Conservation (phyloP, 208 protist genomes). For the Leishmania guyanensis region DNA sequence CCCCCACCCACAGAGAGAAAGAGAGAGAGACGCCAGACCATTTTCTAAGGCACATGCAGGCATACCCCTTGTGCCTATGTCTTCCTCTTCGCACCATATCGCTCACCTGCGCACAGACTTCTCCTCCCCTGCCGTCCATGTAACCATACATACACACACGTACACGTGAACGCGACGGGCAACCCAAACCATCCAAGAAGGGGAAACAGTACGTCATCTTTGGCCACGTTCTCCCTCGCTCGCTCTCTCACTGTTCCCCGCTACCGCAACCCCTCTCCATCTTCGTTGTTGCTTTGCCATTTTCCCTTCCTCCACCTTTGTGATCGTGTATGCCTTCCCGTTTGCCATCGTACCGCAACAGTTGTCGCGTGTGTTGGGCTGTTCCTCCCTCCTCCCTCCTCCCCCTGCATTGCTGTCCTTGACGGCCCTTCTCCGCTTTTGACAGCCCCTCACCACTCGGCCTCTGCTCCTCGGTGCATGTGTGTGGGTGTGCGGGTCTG, state of each 20-base stretch:
- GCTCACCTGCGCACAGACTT: not conserved
- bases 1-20: not conserved
- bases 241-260: no score
- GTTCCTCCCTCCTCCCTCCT: not conserved
- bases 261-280: not conserved
- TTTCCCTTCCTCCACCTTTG: not conserved
- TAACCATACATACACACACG: not conserved
- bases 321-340: not conserved
- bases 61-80: no score
- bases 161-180: not conserved
- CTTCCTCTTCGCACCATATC: no score
- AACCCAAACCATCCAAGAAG: not conserved
- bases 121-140: not conserved
- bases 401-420: not conserved
- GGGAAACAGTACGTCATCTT: not conserved
- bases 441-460: not conserved
- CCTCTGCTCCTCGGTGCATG: not conserved
- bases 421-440: not conserved
- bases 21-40: not conserved
- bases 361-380: not conserved
- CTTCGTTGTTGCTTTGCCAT: no score
- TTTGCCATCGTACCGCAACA: not conserved
- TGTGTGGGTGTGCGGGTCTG: conserved; percentile 1
- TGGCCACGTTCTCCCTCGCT: not conserved
- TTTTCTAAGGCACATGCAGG: no score